Evolutionary conservation across 108 stramenopile species (phyloP).

Genomic region (Stephanodiscus triporus): DNA sequence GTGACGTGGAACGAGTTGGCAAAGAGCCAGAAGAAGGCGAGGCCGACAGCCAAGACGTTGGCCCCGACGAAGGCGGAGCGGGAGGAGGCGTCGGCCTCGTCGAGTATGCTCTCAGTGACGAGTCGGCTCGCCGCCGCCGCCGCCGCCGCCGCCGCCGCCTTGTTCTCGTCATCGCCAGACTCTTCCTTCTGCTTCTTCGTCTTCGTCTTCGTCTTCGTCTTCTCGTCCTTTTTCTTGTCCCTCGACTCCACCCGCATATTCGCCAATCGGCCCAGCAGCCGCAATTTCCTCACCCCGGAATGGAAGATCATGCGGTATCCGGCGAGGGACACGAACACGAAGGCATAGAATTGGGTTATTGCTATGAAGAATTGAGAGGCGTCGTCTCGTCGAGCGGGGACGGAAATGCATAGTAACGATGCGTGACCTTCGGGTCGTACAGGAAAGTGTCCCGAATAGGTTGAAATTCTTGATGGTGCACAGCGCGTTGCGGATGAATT

Average conservation of each 20-base stretch:
- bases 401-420: constrained; percentile 59
- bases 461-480: constrained; percentile 85
- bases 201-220: not conserved
- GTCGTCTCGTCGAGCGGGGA: constrained; percentile 77
- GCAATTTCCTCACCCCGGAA: constrained; percentile 53
- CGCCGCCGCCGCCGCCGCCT: constrained; percentile 12
- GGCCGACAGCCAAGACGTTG: constrained; percentile 65
- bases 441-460: constrained; percentile 57
- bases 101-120: constrained; percentile 58
- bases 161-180: constrained; percentile 16
- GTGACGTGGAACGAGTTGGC: constrained; percentile 85
- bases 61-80: constrained; percentile 64
- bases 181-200: constrained; percentile 21
- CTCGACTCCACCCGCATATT: constrained; percentile 16
- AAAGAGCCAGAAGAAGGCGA: constrained; percentile 83
- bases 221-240: constrained; percentile 14
- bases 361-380: constrained; percentile 82
- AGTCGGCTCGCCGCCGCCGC: constrained; percentile 56
- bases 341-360: constrained; percentile 79
- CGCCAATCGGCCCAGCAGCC: constrained; percentile 57
- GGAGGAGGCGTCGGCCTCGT: constrained; percentile 61
- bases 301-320: constrained; percentile 60
- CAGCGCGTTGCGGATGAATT: constrained; percentile 79
- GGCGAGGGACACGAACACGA: constrained; percentile 45
- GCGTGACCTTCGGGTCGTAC: constrained; percentile 63